Base-by-base conservation (phyloP, 192 early-diverging fungal species). In the Dissophora ornata region DNA sequence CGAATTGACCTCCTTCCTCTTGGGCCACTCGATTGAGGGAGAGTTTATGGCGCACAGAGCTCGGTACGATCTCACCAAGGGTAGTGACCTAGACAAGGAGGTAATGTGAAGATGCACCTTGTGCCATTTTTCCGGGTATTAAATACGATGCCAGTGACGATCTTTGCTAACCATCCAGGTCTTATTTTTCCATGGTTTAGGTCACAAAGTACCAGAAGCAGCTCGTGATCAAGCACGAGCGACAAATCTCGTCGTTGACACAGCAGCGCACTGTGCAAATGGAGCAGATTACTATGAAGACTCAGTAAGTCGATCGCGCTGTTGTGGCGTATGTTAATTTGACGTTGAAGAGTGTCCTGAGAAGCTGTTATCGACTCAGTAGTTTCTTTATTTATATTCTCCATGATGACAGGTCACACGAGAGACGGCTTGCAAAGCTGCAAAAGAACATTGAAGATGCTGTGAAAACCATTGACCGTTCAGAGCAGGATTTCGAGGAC, bases 351-450 rank as follows among this genome's bases (percentile, higher is more conserved):
- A n/a, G n/a, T n/a, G n/a, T n/a, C n/a, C n/a, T n/a, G n/a, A n/a
- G n/a, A n/a, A n/a, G n/a, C n/a, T n/a, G n/a, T n/a, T n/a, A n/a
- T n/a, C n/a, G n/a, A n/a, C 4, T 13, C 15, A 21, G 13, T 47
- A 10, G 34, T 22, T 4, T 5, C 25, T 55, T 33, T 33, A 2
- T 24, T 42, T 1, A 3, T 9, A 22, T 51, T n/a, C n/a, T n/a
- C n/a, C n/a, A n/a, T n/a, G n/a, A n/a, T n/a, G n/a, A n/a, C n/a
- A 73, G 70, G 7, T 56, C 56, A 16, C 70, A 65, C 50, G 47
- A 58, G 15, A 9, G 12, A 11, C 62, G 62, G 10, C 11, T 65
- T 16, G n/a, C 10, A 15, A 50, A 50, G 6, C 42, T 65, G 15
- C 38, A 57, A 38, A 49, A 13, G 6, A 65, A 46, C 19, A 73